phyloP scores from a whole-genome alignment of 768 basidiomycete genomes.

The Glaciozyma martinii region DNA sequence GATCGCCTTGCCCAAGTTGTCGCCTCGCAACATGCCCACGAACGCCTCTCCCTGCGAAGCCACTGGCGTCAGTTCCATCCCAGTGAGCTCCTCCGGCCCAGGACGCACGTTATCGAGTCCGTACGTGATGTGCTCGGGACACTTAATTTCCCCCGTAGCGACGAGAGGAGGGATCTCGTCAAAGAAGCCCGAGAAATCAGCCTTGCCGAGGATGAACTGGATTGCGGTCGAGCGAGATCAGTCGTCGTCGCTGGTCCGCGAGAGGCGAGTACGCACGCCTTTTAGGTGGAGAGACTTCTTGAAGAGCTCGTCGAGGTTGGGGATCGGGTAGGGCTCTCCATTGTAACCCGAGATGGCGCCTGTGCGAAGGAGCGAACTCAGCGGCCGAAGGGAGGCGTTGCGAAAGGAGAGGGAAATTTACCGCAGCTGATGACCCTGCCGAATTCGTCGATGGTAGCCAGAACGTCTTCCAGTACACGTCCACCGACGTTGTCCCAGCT shows the following conservation, averaged over 20 bases:
- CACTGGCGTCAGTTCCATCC: no score
- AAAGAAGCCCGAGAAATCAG: not conserved
- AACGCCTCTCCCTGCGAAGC: no score
- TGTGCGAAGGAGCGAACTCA: not conserved
- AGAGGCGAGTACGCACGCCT: not conserved
- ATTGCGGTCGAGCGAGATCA: not conserved
- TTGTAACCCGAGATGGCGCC: conserved; percentile 30
- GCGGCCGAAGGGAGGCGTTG: not conserved
- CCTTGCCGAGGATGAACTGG: not conserved
- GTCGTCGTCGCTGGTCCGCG: not conserved
- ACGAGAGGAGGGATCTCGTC: not conserved
- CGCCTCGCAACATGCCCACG: no score
- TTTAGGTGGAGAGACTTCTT: no score
- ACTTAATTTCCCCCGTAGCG: not conserved
- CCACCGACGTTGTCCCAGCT: conserved; percentile 38
- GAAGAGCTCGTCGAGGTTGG: conserved; percentile 10
- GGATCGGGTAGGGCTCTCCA: conserved; percentile 26
- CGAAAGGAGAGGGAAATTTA: not conserved
- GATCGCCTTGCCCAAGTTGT: no score
- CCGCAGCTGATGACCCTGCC: conserved; percentile 34
- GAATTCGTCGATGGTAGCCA: conserved; percentile 29
- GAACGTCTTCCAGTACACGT: conserved; percentile 34
- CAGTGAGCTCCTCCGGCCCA: no score
- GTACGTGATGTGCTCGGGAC: no score
- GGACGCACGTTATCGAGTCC: no score